A percentile compares a stretch with the other conserved stretches of the same genome.
phyloP scores from a whole-genome alignment of 306 rosid genomes.

The Pueraria montana region DNA sequence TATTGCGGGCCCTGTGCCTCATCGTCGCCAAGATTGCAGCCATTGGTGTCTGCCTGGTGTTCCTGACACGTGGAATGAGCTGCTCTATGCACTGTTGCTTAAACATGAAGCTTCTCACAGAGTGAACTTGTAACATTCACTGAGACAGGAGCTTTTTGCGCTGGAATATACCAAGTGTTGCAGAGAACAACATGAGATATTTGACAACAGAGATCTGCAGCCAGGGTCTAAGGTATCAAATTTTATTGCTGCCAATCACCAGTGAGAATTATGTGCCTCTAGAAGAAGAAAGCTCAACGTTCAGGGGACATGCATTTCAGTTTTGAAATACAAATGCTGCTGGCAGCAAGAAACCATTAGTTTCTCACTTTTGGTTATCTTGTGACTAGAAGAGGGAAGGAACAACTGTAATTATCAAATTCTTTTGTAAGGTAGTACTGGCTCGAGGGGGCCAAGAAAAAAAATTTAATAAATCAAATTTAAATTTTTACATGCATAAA shows the following conservation, averaged over 20 bases:
- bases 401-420: slow-evolving; percentile 39
- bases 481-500: too few relatives aligned
- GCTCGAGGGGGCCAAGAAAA: too few relatives aligned
- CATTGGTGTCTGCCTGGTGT: slow-evolving; percentile 99
- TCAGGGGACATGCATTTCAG: slow-evolving; percentile 10
- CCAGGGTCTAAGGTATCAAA: neutral
- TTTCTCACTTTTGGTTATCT: slow-evolving; percentile 29
- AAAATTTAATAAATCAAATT: too few relatives aligned
- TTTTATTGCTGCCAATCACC: slow-evolving; percentile 11
- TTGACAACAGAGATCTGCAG: neutral
- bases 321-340: slow-evolving; percentile 8
- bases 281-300: slow-evolving; percentile 13
- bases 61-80: slow-evolving; percentile 92
- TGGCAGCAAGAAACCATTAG: neutral
- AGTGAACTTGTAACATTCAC: slow-evolving; percentile 40
- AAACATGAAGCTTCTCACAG: slow-evolving; percentile 54
- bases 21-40: slow-evolving; percentile 89
- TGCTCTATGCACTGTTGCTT: slow-evolving; percentile 74
- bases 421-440: slow-evolving; percentile 32
- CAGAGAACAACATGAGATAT: neutral
- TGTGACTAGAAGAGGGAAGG: slow-evolving; percentile 32
- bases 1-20: slow-evolving; percentile 56
- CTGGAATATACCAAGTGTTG: neutral
- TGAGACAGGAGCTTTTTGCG: too few relatives aligned
- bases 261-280: neutral